phyloP scores from a whole-genome alignment of 2,329 filamentous ascomycete species.

The Myriosclerotinia duriaeana region DNA sequence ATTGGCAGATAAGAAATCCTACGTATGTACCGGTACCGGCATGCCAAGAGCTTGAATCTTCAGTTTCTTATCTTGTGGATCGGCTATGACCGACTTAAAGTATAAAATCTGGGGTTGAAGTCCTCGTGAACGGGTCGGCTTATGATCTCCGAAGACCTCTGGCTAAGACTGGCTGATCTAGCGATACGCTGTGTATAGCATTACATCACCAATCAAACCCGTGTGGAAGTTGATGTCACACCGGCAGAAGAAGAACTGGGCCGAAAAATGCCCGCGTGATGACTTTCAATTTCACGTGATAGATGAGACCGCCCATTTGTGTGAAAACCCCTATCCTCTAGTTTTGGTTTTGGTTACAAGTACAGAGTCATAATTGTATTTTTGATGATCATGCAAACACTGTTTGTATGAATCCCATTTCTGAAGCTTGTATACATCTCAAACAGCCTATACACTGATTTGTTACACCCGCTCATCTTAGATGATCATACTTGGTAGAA shows the following conservation, averaged over 20 bases:
- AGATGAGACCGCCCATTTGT: too few relatives aligned
- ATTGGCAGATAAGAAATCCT: conserved; percentile 1
- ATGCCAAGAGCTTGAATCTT: conserved; percentile 3
- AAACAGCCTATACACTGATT: too few relatives aligned
- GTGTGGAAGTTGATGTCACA: background rate
- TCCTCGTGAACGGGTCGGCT: conserved; percentile 13
- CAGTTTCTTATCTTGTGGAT: conserved; percentile 12
- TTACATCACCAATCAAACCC: background rate
- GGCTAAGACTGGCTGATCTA: background rate
- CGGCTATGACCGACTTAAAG: conserved; percentile 11
- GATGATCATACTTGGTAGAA: too few relatives aligned
- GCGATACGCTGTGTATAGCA: background rate
- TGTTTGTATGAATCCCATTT: too few relatives aligned
- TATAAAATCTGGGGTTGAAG: conserved; percentile 6
- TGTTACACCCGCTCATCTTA: too few relatives aligned
- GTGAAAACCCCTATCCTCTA: too few relatives aligned
- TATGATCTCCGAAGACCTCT: background rate
- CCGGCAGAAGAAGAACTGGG: background rate
- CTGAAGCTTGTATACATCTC: too few relatives aligned
- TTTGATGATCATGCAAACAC: too few relatives aligned
- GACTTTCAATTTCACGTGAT: background rate
- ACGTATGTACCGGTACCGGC: background rate
- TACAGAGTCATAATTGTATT: background rate
- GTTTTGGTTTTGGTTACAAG: background rate
- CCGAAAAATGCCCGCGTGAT: background rate